Evolutionary conservation across 1,139 yeast genomes (phyloP).

Genomic region (Diutina scorzettiae): DNA sequence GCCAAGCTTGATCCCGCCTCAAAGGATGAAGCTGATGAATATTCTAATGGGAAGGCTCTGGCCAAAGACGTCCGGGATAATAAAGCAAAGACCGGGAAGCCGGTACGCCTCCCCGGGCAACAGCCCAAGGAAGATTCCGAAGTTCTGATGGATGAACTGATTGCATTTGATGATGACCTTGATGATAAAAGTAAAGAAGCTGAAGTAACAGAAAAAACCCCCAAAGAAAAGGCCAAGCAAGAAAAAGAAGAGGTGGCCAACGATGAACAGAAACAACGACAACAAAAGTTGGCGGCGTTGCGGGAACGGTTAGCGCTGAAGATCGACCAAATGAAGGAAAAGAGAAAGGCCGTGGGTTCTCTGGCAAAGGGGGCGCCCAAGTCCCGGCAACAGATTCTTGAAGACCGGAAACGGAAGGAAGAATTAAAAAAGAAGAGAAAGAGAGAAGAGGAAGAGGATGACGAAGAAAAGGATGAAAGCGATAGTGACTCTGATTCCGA

Average conservation of each 20-base stretch:
- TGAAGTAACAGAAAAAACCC: slow-evolving; percentile 4
- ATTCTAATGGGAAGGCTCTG: slow-evolving; percentile 29
- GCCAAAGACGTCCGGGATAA: slow-evolving; percentile 59
- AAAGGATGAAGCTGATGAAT: slow-evolving; percentile 32
- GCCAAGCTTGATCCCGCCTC: slow-evolving; percentile 67
- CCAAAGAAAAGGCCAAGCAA: slow-evolving; percentile 13
- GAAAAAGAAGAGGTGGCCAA: slow-evolving; percentile 20
- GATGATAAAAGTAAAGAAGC: slow-evolving; percentile 16
- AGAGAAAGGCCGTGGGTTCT: slow-evolving; percentile 87
- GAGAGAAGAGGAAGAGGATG: slow-evolving; percentile 21
- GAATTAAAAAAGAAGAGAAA: slow-evolving; percentile 23
- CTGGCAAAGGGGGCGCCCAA: slow-evolving; percentile 71
- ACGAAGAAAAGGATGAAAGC: slow-evolving; percentile 22
- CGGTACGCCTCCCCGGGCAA: slow-evolving; percentile 39
- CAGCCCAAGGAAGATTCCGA: slow-evolving; percentile 8
- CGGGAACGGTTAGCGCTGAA: slow-evolving; percentile 63
- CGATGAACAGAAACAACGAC: slow-evolving; percentile 36
- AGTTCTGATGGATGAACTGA: slow-evolving; percentile 20
- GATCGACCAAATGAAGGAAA: slow-evolving; percentile 59
- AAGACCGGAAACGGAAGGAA: slow-evolving; percentile 36
- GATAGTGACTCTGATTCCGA: slow-evolving; percentile 23
- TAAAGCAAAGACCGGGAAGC: slow-evolving; percentile 44
- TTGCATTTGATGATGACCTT: slow-evolving; percentile 72
- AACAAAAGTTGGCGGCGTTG: slow-evolving; percentile 50
- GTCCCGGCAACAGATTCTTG: slow-evolving; percentile 65